Evolutionary conservation across 2,329 filamentous ascomycete genomes (phyloP), one percentile per base, ranked within the genome.

Genomic region (Talaromyces marneffei): DNA sequence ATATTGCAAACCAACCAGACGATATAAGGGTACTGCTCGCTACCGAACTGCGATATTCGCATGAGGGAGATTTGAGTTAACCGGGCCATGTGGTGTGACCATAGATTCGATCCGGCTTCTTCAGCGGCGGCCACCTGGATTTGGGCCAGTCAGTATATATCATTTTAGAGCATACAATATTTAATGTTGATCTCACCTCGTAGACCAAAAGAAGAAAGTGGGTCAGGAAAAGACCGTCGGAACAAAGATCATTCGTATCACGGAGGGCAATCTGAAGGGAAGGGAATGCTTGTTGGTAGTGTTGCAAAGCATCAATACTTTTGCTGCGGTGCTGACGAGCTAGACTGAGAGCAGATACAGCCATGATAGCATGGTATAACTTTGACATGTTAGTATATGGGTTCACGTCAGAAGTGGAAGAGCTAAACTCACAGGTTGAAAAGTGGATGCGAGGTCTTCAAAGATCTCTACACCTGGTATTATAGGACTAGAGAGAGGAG

Each of bases 341-440:
- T 46, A 83, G 73, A 66, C 80, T 82, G 46, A 84, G 75, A 18
- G 81, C 81, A 25, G 81, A 81, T n/a, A 85, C 71, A 4, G 83
- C 82, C 74, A 83, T 83, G 64, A 85, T 83, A 7, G 83, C 82
- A 67, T 85, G 80, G 54, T 81, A 79, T 59, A 85, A 76, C 82
- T 83, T 57, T 46, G 56, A 37, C 29, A 64, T 53, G 61, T 62
- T n/a, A 62, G 61, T 33, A 48, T 5, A 40, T 23, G 18, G n/a
- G 7, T 16, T 8, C 18, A 18, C 55, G 31, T 31, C 14, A 18
- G 16, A 31, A n/a, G 20, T 2, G 9, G 42, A 18, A 42, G 20
- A 35, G 52, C 56, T 23, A 23, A 29, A 77, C 80, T 69, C 72
- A 83, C 81, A 33, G 82, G 82, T 66, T 77, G 77, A 66, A 83